Base-by-base conservation (phyloP, 371 early-diverging fungal genomes). In the Mortierella sp. region DNA sequence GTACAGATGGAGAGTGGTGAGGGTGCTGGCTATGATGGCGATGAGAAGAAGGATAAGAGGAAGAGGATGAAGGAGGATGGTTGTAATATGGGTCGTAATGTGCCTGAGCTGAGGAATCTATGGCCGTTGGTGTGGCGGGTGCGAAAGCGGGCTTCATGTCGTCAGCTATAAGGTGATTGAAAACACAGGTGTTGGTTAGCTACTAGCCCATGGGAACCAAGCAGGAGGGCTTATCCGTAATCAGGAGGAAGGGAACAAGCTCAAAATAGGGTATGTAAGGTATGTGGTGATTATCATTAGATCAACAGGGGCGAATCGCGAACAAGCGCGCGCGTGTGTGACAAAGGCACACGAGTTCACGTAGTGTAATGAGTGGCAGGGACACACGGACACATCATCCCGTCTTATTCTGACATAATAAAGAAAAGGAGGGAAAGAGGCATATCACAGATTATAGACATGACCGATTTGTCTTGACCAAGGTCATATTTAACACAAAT, bases 111-210 rank as follows among this genome's bases (percentile, higher is more conserved):
- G 64, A 10, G 18, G 71, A n/a, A 0, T 71, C 71, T 11, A 71
- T 43, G n/a, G 58, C 58, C 5, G 70, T 63, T n/a, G 63, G 58
- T 20, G 63, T 32, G 47, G 47, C 47, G 30, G 71, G 28, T 26
- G 60, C 65, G 51, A 64, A 64, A 4, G 65, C 65, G 35, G 71
- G 71, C 65, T 58, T 71, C 71, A 64, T 71, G 30, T 60, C 24
- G 30, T 39, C 47, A 54, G 11, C 37, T 52, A 65, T 24, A 18
- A 39, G 6, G 12, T 37, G 37, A 65, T 10, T 8, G n/a, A 51
- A 4, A 28, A 14, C 11, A 28, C 10, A 20, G 52, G 22, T 12
- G 5, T 3, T 51, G 5, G 49, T 66, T 40, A 55, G 26, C 37
- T 32, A 54, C 16, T 24, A 8, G 66, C 59, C 57, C 59, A 55